Base-by-base conservation (phyloP, 371 early-diverging fungal genomes). In the Catenaria anguillulae region DNA sequence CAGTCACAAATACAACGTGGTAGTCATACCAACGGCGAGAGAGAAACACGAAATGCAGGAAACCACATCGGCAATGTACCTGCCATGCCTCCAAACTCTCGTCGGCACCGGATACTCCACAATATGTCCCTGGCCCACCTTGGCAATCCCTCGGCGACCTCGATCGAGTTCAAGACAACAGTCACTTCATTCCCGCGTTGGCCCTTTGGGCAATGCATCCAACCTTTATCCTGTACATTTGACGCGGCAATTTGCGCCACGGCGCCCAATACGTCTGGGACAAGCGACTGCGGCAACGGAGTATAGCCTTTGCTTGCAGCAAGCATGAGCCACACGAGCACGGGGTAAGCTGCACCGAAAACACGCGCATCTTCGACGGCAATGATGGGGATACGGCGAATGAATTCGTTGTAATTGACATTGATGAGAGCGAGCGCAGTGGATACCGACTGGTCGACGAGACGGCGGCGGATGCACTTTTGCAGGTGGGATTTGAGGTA, bases 401-500 rank as follows among this genome's bases (percentile, higher is more conserved):
- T 15, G 4, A 58, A 26, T 29, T 58, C 59, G 31, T 8, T 58
- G 29, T 15, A 29, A 4, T 40, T 29, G 21, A 40, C 15, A 15
- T 13, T 15, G 40, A 33, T 6, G 21, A 58, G n/a, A 13, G 42
- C 59, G 23, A 4, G 6, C 59, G 59, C 42, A 0, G 52, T 50
- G 10, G 29, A 26, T 17, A 50, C 52, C 5, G 52, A 3, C 52
- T 29, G 52, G 31, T 50, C 52, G 1, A 50, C 52, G 40, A 58
- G 59, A 2, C 59, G 59, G 4, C 59, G 59, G 13, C 59, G 59
- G 12, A 40, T 23, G 42, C 59, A 58, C 42, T 58, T 58, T 29
- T 58, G 59, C 42, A 58, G 31, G 59, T 58, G 59, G 24, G 42
- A 42, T 29, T 58, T 58, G 26, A 58, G 59, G 31, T 29, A 50